Conservation (phyloP, 768 basidiomycete species). For the Strobilomyces dryophilus region DNA sequence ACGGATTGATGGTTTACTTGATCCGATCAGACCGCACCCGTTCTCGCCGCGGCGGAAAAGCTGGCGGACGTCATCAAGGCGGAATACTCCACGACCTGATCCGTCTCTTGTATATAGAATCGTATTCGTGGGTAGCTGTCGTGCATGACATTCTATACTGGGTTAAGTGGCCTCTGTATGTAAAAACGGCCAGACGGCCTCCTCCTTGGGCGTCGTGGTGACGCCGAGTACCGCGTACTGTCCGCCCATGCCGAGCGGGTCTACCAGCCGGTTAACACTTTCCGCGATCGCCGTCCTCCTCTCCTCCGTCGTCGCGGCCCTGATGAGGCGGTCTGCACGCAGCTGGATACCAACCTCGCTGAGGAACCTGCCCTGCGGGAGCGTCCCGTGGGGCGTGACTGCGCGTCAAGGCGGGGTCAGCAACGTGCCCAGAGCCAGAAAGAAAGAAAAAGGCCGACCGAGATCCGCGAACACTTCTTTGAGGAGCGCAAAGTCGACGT, state of each 20-base stretch:
- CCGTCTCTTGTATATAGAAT: background rate
- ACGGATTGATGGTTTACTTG: background rate
- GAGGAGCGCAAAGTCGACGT: slow-evolving; percentile 92
- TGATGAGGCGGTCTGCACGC: slow-evolving; percentile 62
- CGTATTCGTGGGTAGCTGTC: background rate
- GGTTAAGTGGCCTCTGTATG: background rate
- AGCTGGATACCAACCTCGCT: slow-evolving; percentile 67
- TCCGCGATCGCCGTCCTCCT: slow-evolving; percentile 49
- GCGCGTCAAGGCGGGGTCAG: slow-evolving; percentile 6
- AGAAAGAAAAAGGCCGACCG: slow-evolving; percentile 40
- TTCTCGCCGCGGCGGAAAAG: slow-evolving; percentile 34
- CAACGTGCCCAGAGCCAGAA: too few relatives aligned
- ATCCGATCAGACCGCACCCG: slow-evolving; percentile 22
- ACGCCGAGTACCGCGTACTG: slow-evolving; percentile 82
- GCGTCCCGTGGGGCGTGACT: slow-evolving; percentile 57
- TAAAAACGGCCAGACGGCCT: slow-evolving; percentile 32
- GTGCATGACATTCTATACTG: background rate
- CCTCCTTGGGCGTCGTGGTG: slow-evolving; percentile 9
- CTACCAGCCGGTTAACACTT: slow-evolving; percentile 70
- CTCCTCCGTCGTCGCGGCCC: slow-evolving; percentile 45
- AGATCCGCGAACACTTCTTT: slow-evolving; percentile 67
- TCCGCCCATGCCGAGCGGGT: slow-evolving; percentile 78
- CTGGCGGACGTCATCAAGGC: slow-evolving; percentile 32
- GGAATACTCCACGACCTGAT: slow-evolving; percentile 9
- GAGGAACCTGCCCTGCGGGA: slow-evolving; percentile 76